A percentile compares a stretch with the other conserved stretches of the same genome.
Conservation (phyloP, 352 stramenopile species). For the Globisporangium okanoganense region DNA sequence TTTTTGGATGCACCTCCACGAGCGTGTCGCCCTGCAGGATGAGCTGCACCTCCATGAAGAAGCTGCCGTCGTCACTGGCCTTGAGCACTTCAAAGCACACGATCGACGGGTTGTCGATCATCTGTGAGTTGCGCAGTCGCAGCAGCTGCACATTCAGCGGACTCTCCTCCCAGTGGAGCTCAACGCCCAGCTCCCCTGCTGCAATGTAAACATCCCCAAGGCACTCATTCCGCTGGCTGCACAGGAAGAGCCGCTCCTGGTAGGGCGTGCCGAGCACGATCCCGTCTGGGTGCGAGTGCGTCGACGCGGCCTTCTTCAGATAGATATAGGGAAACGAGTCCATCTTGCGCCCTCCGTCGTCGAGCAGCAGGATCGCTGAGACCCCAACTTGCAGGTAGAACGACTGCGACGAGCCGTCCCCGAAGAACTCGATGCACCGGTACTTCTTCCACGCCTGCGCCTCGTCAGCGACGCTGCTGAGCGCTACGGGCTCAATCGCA, state of each 20-base stretch:
- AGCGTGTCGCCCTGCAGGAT: conserved; percentile 56
- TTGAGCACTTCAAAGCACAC: conserved; percentile 72
- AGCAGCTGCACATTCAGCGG: conserved; percentile 47
- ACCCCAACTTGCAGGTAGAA: conserved; percentile 49
- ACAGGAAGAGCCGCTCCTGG: conserved; percentile 69
- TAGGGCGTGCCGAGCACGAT: conserved; percentile 61
- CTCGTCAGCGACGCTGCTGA: conserved; percentile 10
- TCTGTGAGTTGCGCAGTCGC: conserved; percentile 50
- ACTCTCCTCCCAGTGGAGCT: conserved; percentile 32
- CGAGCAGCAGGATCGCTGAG: conserved; percentile 45
- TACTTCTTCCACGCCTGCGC: conserved; percentile 30
- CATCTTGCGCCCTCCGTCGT: conserved; percentile 42
- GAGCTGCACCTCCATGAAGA: conserved; percentile 55
- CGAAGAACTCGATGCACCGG: conserved; percentile 63
- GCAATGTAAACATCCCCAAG: conserved; percentile 51
- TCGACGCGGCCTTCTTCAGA: conserved; percentile 42
- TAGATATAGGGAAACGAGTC: conserved; percentile 50
- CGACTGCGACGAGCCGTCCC: conserved; percentile 51
- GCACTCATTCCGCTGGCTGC: conserved; percentile 51
- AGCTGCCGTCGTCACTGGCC: conserved; percentile 28
- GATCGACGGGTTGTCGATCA: conserved; percentile 49
- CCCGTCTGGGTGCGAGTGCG: conserved; percentile 39
- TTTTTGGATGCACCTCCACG: conserved; percentile 61
- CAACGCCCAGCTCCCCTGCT: conserved; percentile 37
- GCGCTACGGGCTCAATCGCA: conserved; percentile 31